phyloP scores from a whole-genome alignment of 75 land plant genomes.

The Sequoiadendron giganteum region DNA sequence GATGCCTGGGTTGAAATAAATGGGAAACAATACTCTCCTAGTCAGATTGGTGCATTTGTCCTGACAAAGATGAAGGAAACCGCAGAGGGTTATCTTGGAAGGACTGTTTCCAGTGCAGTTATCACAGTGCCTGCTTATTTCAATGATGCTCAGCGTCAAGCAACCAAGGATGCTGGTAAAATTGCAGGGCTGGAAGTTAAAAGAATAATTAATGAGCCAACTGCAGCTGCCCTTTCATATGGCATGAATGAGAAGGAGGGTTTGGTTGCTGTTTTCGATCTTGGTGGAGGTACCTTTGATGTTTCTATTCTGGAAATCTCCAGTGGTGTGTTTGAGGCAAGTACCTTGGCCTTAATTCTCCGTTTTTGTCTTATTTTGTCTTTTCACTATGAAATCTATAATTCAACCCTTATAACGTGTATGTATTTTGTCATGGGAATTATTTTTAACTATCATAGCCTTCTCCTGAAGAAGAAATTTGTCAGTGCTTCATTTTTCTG shows the following conservation, averaged over 20 bases:
- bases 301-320: conserved; percentile 68
- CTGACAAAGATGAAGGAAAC: conserved; percentile 68
- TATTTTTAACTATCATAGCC: not conserved
- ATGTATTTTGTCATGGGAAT: not conserved
- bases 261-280: conserved; percentile 62
- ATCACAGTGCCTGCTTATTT: conserved; percentile 78
- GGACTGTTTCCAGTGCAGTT: conserved; percentile 58
- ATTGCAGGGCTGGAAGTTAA: conserved; percentile 70
- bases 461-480: not conserved
- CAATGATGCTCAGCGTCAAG: conserved; percentile 76
- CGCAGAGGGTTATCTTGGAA: conserved; percentile 56
- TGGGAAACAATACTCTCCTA: conserved; percentile 66
- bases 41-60: conserved; percentile 67
- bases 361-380: not conserved
- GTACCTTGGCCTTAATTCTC: not conserved
- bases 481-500: not conserved
- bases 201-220: conserved; percentile 71
- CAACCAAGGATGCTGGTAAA: conserved; percentile 75
- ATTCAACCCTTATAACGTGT: not conserved
- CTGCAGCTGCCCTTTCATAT: conserved; percentile 74
- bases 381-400: not conserved
- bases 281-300: conserved; percentile 78
- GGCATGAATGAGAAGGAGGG: conserved; percentile 73
- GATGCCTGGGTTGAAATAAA: conserved; percentile 77
- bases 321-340: conserved; percentile 71